These are phyloP conservation scores for Oryza australiensis DNA, from an alignment of 176 grass and related monocot species.

Conservation along the genomic window DNA sequence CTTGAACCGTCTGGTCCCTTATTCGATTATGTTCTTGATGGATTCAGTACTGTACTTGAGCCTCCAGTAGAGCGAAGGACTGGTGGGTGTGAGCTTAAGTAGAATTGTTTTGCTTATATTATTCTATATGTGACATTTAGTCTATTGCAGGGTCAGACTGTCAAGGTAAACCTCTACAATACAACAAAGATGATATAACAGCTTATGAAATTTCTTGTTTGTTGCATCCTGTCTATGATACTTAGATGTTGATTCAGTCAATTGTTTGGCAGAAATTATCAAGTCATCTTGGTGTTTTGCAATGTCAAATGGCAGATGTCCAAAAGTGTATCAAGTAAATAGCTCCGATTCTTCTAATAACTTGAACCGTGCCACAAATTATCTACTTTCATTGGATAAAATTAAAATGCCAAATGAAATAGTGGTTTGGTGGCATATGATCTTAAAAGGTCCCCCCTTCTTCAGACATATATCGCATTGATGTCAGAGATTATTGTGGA, in stretches of 20 bases:
- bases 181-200: not conserved
- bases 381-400: not conserved
- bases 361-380: not conserved
- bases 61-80: too few species aligned
- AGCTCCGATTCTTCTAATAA: not conserved
- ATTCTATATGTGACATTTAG: too few species aligned
- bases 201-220: not conserved
- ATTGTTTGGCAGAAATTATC: slow-evolving; percentile 50
- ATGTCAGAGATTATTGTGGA: slow-evolving; percentile 36
- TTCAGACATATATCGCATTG: slow-evolving; percentile 4
- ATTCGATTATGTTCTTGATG: too few species aligned
- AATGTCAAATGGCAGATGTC: slow-evolving; percentile 53
- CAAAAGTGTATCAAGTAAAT: slow-evolving; percentile 61
- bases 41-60: too few species aligned
- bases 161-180: slow-evolving; percentile 48
- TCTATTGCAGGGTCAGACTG: slow-evolving; percentile 50
- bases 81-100: too few species aligned
- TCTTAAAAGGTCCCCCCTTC: not conserved
- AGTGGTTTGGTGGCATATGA: slow-evolving; percentile 33
- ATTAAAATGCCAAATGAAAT: slow-evolving; percentile 18
- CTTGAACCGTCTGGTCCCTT: too few species aligned
- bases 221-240: slow-evolving; percentile 1
- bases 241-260: not conserved
- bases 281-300: slow-evolving; percentile 55
- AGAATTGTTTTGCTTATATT: too few species aligned